Evolutionary conservation across 495 filamentous ascomycete species (phyloP), one percentile per base, ranked within the genome.

Genomic region (Xylaria flabelliformis): DNA sequence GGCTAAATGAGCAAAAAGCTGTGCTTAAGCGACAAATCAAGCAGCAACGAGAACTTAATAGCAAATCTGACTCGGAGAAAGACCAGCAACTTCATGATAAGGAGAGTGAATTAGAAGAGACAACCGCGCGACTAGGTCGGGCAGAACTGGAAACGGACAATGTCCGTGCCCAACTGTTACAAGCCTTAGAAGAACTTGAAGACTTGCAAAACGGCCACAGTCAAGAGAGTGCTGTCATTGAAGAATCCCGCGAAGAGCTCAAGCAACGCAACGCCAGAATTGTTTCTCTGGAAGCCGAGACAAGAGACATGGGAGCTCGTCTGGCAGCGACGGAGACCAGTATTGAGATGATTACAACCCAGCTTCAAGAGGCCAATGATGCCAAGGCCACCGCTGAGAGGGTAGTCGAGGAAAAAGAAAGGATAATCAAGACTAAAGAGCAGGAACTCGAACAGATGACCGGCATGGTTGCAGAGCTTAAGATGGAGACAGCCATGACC

Each of bases 401-500:
- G 50, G 73, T 73, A 0, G 69, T 84, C 9, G 79, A 77, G 13
- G 80, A 82, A 55, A 84, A 79, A 46, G 80, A 84, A 64, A 82
- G 75, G 15, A 80, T 80, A 72, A 83, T 83, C 80, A 87, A 79
- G 74, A 81, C 66, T 72, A 86, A 80, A 84, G 90, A 89, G 71
- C 82, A 85, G 13, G 94, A 97, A 76, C 85, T 96, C 79, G 87
- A 91, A 15, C 84, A 88, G 39, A 85, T 97, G 64, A 94, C 97
- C 77, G 87, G 89, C 74, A 93, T 96, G 80, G 86, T 97, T 70
- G 92, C 94, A 59, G 90, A 93, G 68, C 85, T 97, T 61, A 94
- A 94, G 69, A 98, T 95, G 48, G 96, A 98, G 77, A 84, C 97
- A 70, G 95, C 95, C 59, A 89, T 99, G 82, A 92, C 92, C 69